These are phyloP conservation scores for Phytopythium vexans DNA, from an alignment of 352 stramenopile species.

Conservation along the genomic window DNA sequence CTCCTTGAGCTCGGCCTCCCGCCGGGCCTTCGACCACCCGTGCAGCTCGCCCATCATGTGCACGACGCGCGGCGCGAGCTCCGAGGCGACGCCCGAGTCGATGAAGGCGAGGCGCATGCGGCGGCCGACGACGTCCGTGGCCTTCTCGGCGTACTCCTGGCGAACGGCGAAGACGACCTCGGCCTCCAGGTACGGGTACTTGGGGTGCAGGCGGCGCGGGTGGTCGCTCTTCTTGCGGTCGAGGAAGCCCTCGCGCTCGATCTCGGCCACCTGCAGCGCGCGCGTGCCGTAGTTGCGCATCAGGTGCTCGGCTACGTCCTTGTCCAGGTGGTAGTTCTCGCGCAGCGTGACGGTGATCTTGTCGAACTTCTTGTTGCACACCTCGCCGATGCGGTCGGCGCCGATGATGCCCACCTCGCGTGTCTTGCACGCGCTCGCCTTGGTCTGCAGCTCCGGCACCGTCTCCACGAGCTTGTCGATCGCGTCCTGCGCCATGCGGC, in stretches of 20 bases:
- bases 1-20: constrained; percentile 71
- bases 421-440: constrained; percentile 76
- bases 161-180: constrained; percentile 92
- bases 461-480: constrained; percentile 88
- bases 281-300: constrained; percentile 96
- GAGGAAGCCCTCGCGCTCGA: constrained; percentile 82
- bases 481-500: constrained; percentile 94
- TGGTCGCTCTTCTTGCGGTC: constrained; percentile 84
- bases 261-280: constrained; percentile 93
- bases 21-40: constrained; percentile 77
- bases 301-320: constrained; percentile 93
- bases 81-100: constrained; percentile 76
- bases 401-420: constrained; percentile 83
- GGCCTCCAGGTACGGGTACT: constrained; percentile 94
- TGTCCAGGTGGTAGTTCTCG: constrained; percentile 92
- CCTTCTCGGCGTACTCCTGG: constrained; percentile 94
- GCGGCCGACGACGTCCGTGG: constrained; percentile 91
- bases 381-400: constrained; percentile 89
- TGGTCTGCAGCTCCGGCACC: constrained; percentile 69
- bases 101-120: constrained; percentile 93
- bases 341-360: constrained; percentile 92
- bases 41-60: constrained; percentile 92
- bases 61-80: constrained; percentile 86
- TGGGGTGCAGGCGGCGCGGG: constrained; percentile 86
- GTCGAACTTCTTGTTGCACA: constrained; percentile 96